Evolutionary conservation across 805 yeast genomes (phyloP).

Genomic region (Kazachstania martiniae): DNA sequence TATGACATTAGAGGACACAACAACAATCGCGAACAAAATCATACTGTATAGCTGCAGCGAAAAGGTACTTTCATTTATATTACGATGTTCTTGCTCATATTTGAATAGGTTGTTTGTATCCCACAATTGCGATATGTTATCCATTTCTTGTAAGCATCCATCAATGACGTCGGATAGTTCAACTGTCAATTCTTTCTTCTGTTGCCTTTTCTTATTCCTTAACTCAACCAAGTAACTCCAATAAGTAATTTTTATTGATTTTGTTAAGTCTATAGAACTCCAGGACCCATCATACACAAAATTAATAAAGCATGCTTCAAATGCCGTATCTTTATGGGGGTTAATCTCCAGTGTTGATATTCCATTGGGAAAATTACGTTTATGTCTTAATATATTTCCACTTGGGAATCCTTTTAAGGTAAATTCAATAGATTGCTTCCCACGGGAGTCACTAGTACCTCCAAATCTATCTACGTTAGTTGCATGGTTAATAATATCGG

Average conservation of each 20-base stretch:
- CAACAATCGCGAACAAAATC: conserved; percentile 2
- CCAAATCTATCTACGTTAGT: conserved; percentile 18
- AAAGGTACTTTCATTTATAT: conserved; percentile 7
- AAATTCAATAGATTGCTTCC: conserved; percentile 16
- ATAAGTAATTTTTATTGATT: conserved; percentile 1
- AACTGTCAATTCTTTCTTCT: too few relatives aligned
- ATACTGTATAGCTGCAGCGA: conserved; percentile 7
- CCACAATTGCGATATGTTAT: too few relatives aligned
- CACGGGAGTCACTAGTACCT: conserved; percentile 15
- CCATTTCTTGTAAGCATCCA: too few relatives aligned
- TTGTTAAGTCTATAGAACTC: conserved; percentile 20
- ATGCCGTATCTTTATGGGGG: conserved; percentile 2
- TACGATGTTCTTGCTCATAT: conserved; percentile 2
- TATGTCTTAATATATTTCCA: conserved; percentile 13
- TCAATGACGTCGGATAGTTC: too few relatives aligned
- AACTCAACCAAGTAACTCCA: background rate
- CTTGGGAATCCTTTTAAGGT: conserved; percentile 5
- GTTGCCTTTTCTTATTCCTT: too few relatives aligned
- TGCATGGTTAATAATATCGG: too few relatives aligned
- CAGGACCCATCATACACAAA: conserved; percentile 28
- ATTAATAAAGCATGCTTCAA: conserved; percentile 25
- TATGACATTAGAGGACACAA: conserved; percentile 2
- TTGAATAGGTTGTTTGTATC: background rate
- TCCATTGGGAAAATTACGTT: conserved; percentile 9
- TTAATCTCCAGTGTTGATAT: conserved; percentile 9